Evolutionary conservation across 2,329 filamentous ascomycete genomes (phyloP).

Genomic region (Colletotrichum navitas): DNA sequence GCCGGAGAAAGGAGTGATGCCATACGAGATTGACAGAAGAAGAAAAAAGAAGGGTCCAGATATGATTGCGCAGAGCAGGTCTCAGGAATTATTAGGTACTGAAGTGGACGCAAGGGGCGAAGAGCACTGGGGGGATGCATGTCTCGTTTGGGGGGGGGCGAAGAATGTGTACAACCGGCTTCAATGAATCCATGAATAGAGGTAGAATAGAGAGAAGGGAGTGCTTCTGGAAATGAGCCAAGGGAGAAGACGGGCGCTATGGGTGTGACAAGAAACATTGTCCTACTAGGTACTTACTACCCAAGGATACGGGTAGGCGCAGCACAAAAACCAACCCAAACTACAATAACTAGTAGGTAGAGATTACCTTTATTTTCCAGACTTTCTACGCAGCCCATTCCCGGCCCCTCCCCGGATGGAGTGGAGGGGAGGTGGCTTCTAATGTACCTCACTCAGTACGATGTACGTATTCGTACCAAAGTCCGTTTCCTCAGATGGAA

Average conservation of each 20-base stretch:
- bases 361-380: background rate
- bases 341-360: background rate
- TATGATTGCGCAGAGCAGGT: background rate
- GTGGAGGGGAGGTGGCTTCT: background rate
- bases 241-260: constrained; percentile 12
- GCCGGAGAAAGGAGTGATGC: constrained; percentile 1
- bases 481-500: background rate
- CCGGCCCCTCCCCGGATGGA: background rate
- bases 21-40: constrained; percentile 10
- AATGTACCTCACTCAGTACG: background rate
- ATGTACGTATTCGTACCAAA: background rate
- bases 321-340: background rate
- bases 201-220: background rate
- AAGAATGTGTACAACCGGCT: background rate
- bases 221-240: background rate
- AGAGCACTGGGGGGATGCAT: constrained; percentile 7
- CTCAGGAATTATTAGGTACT: constrained; percentile 25
- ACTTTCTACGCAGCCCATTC: background rate
- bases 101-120: background rate
- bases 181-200: background rate
- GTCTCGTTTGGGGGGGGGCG: constrained; percentile 3
- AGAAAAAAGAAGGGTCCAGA: background rate
- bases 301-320: background rate
- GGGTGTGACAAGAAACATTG: background rate
- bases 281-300: too few species aligned